Evolutionary conservation across 306 rosid genomes (phyloP).

Genomic region (Lathyrus sativus): DNA sequence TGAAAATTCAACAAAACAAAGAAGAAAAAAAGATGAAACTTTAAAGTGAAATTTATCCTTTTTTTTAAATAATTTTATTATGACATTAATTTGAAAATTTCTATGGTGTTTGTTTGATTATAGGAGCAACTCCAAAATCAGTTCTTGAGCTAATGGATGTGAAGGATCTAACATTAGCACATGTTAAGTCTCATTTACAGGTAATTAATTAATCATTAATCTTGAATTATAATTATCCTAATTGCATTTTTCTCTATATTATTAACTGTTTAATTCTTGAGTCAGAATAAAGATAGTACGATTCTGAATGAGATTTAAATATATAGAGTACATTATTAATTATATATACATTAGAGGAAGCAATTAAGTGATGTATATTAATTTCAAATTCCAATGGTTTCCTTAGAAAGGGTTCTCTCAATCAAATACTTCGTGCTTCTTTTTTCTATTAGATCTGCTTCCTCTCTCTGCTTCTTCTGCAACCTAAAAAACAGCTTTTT

Average conservation of each 20-base stretch:
- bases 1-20: conserved; percentile 2
- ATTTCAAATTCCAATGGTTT: conserved; percentile 72
- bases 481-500: conserved; percentile 86
- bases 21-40: not conserved
- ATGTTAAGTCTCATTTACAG: conserved; percentile 99
- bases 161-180: conserved; percentile 98
- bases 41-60: conserved; percentile 29
- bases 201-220: conserved; percentile 38
- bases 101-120: not conserved
- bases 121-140: conserved; percentile 98
- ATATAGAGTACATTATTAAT: conserved; percentile 34
- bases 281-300: conserved; percentile 37
- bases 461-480: conserved; percentile 70
- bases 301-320: conserved; percentile 36
- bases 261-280: conserved; percentile 10
- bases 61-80: not conserved
- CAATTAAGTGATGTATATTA: conserved; percentile 36
- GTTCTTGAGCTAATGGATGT: conserved; percentile 99
- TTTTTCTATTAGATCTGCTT: conserved; percentile 80
- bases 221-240: not conserved
- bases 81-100: not conserved
- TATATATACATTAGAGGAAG: conserved; percentile 45
- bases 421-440: conserved; percentile 61
- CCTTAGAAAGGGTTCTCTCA: conserved; percentile 47
- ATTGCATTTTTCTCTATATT: conserved; percentile 13